These are phyloP conservation scores for Somion occarium DNA, from an alignment of 1,284 basidiomycete species.

Conservation along the genomic window DNA sequence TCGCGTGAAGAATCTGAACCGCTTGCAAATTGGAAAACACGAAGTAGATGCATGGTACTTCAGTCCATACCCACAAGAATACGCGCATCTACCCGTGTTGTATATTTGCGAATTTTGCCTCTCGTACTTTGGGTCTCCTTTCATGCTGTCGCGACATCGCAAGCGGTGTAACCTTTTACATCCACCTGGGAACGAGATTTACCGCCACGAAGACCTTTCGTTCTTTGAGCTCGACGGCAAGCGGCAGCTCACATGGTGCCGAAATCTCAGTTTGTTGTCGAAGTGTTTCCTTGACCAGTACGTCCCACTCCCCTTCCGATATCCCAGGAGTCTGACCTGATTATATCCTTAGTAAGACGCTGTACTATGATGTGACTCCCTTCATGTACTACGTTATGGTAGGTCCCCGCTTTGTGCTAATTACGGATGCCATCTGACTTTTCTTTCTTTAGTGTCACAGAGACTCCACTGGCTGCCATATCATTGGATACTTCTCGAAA, in stretches of 20 bases:
- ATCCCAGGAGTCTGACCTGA: not conserved
- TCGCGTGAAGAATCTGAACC: slow-evolving; percentile 97
- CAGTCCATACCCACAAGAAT: slow-evolving; percentile 97
- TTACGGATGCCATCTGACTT: slow-evolving; percentile 3
- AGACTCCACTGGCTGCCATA: slow-evolving; percentile 88
- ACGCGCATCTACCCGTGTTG: slow-evolving; percentile 89
- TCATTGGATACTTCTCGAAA: slow-evolving; percentile 98
- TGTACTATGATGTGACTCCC: slow-evolving; percentile 99
- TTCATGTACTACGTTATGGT: slow-evolving; percentile 99
- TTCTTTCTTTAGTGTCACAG: slow-evolving; percentile 59
- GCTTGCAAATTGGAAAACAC: slow-evolving; percentile 92
- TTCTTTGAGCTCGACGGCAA: slow-evolving; percentile 99
- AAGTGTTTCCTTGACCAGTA: slow-evolving; percentile 99
- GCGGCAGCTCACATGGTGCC: slow-evolving; percentile 94
- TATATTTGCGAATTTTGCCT: slow-evolving; percentile 99
- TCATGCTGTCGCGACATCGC: slow-evolving; percentile 90
- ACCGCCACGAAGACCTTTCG: slow-evolving; percentile 93
- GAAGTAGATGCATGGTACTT: slow-evolving; percentile 99
- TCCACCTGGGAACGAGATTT: slow-evolving; percentile 99
- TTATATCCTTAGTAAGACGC: slow-evolving; percentile 72
- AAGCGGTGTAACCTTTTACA: slow-evolving; percentile 90
- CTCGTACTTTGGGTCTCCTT: slow-evolving; percentile 81
- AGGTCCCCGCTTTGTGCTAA: slow-evolving; percentile 21
- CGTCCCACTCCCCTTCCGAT: slow-evolving; percentile 6
- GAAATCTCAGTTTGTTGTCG: slow-evolving; percentile 93